Evolutionary conservation across 116 monocot species (phyloP), one percentile per base, ranked within the genome.

Genomic region (Papilionanthe hybrid): DNA sequence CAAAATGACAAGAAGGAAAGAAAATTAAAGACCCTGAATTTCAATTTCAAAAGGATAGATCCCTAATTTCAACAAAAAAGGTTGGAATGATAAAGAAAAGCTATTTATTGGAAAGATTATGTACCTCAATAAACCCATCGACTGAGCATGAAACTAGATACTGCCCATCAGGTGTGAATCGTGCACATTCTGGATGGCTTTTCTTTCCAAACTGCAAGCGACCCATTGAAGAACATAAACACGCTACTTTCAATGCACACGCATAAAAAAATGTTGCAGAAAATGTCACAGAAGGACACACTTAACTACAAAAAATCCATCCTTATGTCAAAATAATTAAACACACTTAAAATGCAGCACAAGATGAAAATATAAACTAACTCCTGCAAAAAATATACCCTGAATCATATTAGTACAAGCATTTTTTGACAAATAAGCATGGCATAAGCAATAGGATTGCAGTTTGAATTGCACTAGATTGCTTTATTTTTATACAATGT

Each of bases 91-190:
- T 43, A 27, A 80, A 2, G 71, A 18, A 53, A 76, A 42, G 5
- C 57, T 55, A 42, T 43, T 42, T 30, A 22, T 37, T 3, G 27
- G n/a, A 58, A 22, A 84, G 77, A 69, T 32, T 81, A 57, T 60
- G 71, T 80, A 99, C 98, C 89, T 99, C 98, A 84, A 99, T 81
- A 81, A 95, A 92, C 30, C 94, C 94, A 90, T 99, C 98, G 85
- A 99, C 87, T 45, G 95, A 99, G 81, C 91, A 92, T 73, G 98
- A 99, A 79, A 95, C 98, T 77, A 99, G 85, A 80, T 89, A 95
- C 72, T 95, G 98, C 19, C 98, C 98, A 90, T 99, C 98, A 69
- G 98, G 98, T 18, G 98, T 95, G 78, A 99, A 93, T 72, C 98
- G 83, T 80, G 98, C 91, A 86, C 90, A 95, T 81, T 95, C 95